phyloP scores from a whole-genome alignment of 805 yeast genomes.

The Schwanniomyces sp. region DNA sequence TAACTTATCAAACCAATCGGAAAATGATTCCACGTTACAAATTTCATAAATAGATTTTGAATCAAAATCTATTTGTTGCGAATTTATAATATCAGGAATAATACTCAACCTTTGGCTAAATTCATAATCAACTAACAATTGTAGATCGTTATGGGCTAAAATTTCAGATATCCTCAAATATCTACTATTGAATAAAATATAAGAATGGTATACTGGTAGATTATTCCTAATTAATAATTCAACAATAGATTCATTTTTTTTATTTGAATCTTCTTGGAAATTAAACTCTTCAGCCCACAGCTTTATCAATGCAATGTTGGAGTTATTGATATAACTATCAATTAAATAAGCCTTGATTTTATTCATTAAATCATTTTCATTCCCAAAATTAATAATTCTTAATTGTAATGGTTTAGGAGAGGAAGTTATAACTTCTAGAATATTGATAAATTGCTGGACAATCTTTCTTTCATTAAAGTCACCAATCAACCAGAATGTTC shows the following conservation, averaged over 20 bases:
- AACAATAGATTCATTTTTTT: constrained; percentile 3
- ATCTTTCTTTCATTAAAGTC: constrained; percentile 43
- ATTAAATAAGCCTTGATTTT: not conserved
- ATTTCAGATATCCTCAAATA: constrained; percentile 32
- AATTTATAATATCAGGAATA: constrained; percentile 25
- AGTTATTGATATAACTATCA: not conserved
- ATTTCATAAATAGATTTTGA: constrained; percentile 16
- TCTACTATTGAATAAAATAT: constrained; percentile 57
- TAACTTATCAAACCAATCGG: constrained; percentile 50
- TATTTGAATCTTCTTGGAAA: not conserved
- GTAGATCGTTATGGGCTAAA: constrained; percentile 26
- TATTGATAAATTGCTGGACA: constrained; percentile 43
- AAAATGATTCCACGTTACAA: constrained; percentile 12
- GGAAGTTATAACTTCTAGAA: constrained; percentile 21
- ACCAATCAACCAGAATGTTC: constrained; percentile 57
- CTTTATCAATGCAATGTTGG: not conserved
- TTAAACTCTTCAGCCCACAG: not conserved
- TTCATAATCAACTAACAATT: constrained; percentile 48
- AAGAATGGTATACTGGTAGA: constrained; percentile 33
- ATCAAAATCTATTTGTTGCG: constrained; percentile 25
- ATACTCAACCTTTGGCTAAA: constrained; percentile 40
- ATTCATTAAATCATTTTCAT: not conserved
- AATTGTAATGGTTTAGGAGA: not conserved
- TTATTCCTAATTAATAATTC: constrained; percentile 26
- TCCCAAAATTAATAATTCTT: not conserved